Evolutionary conservation across 176 grass and related monocot species (phyloP).

Genomic region (bread wheat (Triticum aestivum)): IWGSC_CS_RefSeq_v2.1 NC_057799.1:434196564-434197063

Average conservation of each 20-base stretch:
- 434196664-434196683: background rate
- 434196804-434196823: too few species aligned
- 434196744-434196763: background rate
- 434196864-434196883: background rate
- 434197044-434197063: background rate
- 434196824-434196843: too few species aligned
- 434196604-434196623: background rate
- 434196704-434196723: background rate
- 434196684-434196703: background rate
- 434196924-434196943: background rate
- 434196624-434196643: background rate
- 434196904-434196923: constrained; percentile 32
- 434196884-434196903: constrained; percentile 51
- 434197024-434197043: constrained; percentile 43
- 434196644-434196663: background rate
- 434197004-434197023: background rate
- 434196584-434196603: background rate
- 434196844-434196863: background rate
- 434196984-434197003: constrained; percentile 24
- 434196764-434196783: background rate
- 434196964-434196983: constrained; percentile 34
- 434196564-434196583: background rate
- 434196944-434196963: constrained; percentile 22
- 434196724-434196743: background rate
- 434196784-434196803: background rate